Evolutionary conservation across 2,329 filamentous ascomycete species (phyloP).

Genomic region (Tympanopsis confertula): DNA sequence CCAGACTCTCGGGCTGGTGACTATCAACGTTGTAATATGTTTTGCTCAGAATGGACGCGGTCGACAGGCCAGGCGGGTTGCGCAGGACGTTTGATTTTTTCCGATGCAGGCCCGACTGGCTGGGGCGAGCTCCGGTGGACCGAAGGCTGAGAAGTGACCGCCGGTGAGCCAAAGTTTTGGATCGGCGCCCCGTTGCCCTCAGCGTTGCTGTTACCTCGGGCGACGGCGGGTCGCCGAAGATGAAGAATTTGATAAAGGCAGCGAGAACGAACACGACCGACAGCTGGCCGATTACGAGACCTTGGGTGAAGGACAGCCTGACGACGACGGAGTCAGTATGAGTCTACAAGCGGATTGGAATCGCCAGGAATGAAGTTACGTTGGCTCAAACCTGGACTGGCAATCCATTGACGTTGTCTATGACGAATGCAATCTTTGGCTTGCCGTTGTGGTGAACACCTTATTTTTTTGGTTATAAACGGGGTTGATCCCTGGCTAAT

Average conservation of each 20-base stretch:
- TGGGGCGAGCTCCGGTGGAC: slow-evolving; percentile 25
- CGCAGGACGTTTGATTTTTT: background rate
- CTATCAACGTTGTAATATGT: slow-evolving; percentile 95
- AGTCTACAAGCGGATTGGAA: too few species aligned
- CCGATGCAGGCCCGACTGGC: slow-evolving; percentile 3
- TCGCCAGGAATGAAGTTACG: too few species aligned
- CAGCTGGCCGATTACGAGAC: slow-evolving; percentile 83
- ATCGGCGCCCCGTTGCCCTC: slow-evolving; percentile 63
- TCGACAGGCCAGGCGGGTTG: slow-evolving; percentile 56
- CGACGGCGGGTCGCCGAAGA: slow-evolving; percentile 86
- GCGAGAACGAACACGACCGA: slow-evolving; percentile 84
- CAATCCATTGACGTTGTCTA: too few species aligned
- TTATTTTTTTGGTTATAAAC: too few species aligned
- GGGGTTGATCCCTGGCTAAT: too few species aligned
- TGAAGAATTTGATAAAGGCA: slow-evolving; percentile 98
- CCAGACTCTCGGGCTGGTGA: slow-evolving; percentile 89
- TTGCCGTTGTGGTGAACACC: too few species aligned
- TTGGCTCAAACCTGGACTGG: too few species aligned
- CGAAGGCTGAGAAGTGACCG: slow-evolving; percentile 58
- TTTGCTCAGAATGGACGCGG: slow-evolving; percentile 87
- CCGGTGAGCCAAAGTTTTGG: slow-evolving; percentile 65
- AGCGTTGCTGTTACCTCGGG: slow-evolving; percentile 68
- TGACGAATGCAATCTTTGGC: too few species aligned
- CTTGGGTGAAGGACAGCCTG: slow-evolving; percentile 84
- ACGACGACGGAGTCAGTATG: too few species aligned